phyloP scores from a whole-genome alignment of 805 yeast species.

The Metschnikowia baotianmanensis region DNA sequence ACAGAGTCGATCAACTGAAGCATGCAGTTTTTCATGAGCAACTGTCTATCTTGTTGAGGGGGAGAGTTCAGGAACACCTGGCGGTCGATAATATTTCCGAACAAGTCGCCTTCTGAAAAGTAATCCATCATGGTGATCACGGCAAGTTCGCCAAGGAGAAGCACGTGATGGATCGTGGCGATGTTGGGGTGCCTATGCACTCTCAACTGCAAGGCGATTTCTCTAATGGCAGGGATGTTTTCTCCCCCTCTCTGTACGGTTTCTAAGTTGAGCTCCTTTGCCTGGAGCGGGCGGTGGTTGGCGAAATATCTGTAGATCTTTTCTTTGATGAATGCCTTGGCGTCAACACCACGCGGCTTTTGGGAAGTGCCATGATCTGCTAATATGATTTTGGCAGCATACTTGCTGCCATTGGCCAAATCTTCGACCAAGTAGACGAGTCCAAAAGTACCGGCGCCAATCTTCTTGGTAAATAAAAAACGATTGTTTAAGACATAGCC shows the following conservation, averaged over 20 bases:
- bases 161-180: conserved; percentile 69
- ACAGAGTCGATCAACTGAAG: conserved; percentile 39
- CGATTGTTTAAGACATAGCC: conserved; percentile 60
- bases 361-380: conserved; percentile 46
- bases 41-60: conserved; percentile 45
- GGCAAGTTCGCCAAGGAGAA: conserved; percentile 53
- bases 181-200: conserved; percentile 81
- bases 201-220: conserved; percentile 67
- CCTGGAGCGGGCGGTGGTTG: conserved; percentile 5
- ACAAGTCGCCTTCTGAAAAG: conserved; percentile 81
- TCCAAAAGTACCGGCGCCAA: conserved; percentile 45
- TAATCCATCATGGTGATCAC: conserved; percentile 82
- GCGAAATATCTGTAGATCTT: conserved; percentile 20
- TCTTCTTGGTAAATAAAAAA: conserved; percentile 46
- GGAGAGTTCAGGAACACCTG: conserved; percentile 58
- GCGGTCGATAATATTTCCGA: conserved; percentile 77
- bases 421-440: conserved; percentile 49
- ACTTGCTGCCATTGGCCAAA: conserved; percentile 43
- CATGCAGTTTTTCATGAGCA: conserved; percentile 43
- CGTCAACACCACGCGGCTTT: conserved; percentile 68
- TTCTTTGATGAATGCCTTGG: conserved; percentile 52
- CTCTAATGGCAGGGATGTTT: conserved; percentile 48
- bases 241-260: conserved; percentile 26
- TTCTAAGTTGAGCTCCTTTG: conserved; percentile 10
- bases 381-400: conserved; percentile 71